A percentile compares a stretch with the other conserved stretches of the same genome.
Conservation (phyloP, 208 protist species). For the Leptomonas pyrrhocoris region DNA sequence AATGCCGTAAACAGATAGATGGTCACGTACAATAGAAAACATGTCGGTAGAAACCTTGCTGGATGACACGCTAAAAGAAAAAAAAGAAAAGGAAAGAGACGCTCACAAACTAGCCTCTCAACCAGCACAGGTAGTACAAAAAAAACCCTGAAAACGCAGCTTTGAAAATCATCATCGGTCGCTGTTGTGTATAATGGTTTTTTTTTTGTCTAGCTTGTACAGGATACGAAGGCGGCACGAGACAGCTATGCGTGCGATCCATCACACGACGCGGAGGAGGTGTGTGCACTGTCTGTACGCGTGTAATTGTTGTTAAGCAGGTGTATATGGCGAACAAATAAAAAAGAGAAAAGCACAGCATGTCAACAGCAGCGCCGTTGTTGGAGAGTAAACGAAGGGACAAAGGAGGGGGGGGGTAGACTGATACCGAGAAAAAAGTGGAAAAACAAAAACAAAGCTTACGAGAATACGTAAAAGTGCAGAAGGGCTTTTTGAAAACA, state of each 20-base stretch:
- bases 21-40: not conserved
- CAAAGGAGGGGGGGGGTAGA: not conserved
- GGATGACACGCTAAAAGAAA: not conserved
- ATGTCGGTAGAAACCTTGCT: not conserved
- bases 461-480: not conserved
- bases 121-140: not conserved
- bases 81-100: conserved; percentile 16
- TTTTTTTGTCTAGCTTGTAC: too few relatives aligned
- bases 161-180: not conserved
- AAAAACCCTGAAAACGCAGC: not conserved
- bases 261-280: not conserved
- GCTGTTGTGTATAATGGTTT: too few relatives aligned
- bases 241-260: conserved; percentile 7
- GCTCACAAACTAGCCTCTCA: not conserved
- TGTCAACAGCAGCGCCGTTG: conserved; percentile 2
- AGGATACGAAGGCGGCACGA: not conserved
- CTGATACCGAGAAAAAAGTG: conserved; percentile 9
- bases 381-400: conserved; percentile 4
- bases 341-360: not conserved
- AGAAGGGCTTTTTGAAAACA: not conserved
- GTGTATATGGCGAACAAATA: not conserved
- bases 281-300: not conserved
- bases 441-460: conserved; percentile 16
- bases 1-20: not conserved
- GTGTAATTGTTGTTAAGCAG: not conserved